These are phyloP conservation scores for Hibiscus mutabilis DNA, from an alignment of 345 rosid species.

Conservation along the genomic window DNA sequence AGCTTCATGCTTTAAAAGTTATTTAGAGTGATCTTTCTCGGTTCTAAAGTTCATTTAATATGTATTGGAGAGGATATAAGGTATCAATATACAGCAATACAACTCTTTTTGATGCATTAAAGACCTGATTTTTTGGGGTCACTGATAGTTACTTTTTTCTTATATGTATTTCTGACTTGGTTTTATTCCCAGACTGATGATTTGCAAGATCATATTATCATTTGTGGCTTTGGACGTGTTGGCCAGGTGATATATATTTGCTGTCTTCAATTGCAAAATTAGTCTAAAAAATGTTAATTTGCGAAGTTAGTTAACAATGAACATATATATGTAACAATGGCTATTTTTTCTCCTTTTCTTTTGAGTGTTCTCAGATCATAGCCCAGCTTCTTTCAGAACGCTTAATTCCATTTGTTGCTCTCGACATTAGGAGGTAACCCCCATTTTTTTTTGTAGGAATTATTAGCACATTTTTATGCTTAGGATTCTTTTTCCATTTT, in stretches of 20 bases:
- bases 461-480: neutral
- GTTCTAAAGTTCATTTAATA: neutral
- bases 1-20: neutral
- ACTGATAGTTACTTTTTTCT: neutral
- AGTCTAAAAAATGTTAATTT: constrained; percentile 1
- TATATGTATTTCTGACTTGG: constrained; percentile 13
- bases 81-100: no score
- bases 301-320: neutral
- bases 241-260: constrained; percentile 63
- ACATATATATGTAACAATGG: constrained; percentile 6
- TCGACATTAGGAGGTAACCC: constrained; percentile 83
- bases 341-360: neutral
- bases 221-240: constrained; percentile 97
- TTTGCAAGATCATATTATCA: constrained; percentile 89
- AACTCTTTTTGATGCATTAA: neutral
- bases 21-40: neutral
- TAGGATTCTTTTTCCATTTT: neutral
- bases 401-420: constrained; percentile 94
- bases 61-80: no score
- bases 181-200: constrained; percentile 78
- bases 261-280: constrained; percentile 3
- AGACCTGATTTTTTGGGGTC: neutral
- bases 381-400: constrained; percentile 99
- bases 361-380: constrained; percentile 58
- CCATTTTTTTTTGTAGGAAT: neutral